These are phyloP conservation scores for Quercus lobata DNA, from an alignment of 331 rosid genomes.

Conservation along the genomic window DNA sequence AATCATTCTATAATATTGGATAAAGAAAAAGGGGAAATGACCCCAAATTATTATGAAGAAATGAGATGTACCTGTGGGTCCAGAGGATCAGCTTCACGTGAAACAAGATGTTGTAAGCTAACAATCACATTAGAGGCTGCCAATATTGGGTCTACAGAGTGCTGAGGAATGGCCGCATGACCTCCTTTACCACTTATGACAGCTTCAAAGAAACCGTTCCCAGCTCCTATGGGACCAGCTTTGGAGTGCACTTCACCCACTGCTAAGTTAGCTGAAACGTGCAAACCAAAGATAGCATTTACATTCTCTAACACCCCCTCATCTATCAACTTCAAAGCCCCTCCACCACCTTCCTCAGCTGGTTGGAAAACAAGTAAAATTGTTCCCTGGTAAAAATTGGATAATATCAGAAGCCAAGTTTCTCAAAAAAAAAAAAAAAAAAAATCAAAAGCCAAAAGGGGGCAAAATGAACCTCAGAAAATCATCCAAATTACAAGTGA, in stretches of 20 bases:
- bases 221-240: slow-evolving; percentile 60
- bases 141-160: slow-evolving; percentile 69
- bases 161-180: slow-evolving; percentile 89
- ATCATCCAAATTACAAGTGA: not conserved
- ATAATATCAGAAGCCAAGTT: slow-evolving; percentile 10
- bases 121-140: slow-evolving; percentile 75
- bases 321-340: slow-evolving; percentile 59
- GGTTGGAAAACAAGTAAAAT: slow-evolving; percentile 89
- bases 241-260: slow-evolving; percentile 57
- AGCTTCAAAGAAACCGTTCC: slow-evolving; percentile 75
- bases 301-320: slow-evolving; percentile 65
- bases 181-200: slow-evolving; percentile 76
- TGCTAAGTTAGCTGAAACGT: slow-evolving; percentile 35
- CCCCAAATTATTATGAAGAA: not conserved
- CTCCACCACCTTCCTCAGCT: slow-evolving; percentile 84
- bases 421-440: too few species aligned
- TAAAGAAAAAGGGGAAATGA: not conserved
- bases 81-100: slow-evolving; percentile 85
- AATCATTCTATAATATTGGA: not conserved
- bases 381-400: slow-evolving; percentile 55
- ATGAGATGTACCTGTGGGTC: slow-evolving; percentile 58
- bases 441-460: slow-evolving; percentile 10
- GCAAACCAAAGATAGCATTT: slow-evolving; percentile 75
- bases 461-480: slow-evolving; percentile 2
- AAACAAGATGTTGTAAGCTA: slow-evolving; percentile 80